These are phyloP conservation scores for Aspergillus fructus DNA, from an alignment of 2,329 filamentous ascomycete genomes.

Conservation along the genomic window DNA sequence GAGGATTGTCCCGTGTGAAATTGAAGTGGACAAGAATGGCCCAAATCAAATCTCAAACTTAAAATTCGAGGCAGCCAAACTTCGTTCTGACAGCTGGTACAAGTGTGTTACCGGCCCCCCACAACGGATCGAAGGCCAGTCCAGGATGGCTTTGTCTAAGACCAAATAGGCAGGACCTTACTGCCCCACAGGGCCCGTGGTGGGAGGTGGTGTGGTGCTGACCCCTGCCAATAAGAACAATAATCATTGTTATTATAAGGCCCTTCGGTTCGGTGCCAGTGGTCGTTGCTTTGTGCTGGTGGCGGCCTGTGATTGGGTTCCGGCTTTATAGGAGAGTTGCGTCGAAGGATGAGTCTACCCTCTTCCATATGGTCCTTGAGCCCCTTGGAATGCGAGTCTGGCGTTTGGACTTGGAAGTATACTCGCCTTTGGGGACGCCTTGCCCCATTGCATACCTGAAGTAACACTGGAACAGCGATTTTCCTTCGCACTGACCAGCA, in stretches of 20 bases:
- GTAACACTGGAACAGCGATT: not conserved
- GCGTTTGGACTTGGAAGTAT: not conserved
- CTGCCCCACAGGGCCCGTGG: not conserved
- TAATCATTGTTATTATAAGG: too few species aligned
- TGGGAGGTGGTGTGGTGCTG: not conserved
- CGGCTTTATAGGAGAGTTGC: too few species aligned
- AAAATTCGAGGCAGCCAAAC: conserved; percentile 1
- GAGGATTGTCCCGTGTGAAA: not conserved
- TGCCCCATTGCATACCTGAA: not conserved
- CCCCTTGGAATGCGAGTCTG: too few species aligned
- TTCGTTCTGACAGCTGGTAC: not conserved
- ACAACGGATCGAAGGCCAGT: not conserved
- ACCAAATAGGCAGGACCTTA: not conserved
- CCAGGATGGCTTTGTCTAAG: not conserved
- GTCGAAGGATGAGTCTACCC: too few species aligned
- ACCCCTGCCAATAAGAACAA: not conserved
- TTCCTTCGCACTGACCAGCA: conserved; percentile 17
- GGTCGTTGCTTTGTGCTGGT: too few species aligned
- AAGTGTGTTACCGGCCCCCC: conserved; percentile 1
- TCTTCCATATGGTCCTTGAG: too few species aligned
- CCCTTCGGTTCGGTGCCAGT: too few species aligned
- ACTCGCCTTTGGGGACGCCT: too few species aligned
- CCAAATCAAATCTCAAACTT: conserved; percentile 4
- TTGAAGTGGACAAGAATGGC: too few species aligned
- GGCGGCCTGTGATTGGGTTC: too few species aligned